Evolutionary conservation across 371 early-diverging fungal genomes (phyloP), one percentile per base, ranked within the genome.

Genomic region (Massospora cicadina): DNA sequence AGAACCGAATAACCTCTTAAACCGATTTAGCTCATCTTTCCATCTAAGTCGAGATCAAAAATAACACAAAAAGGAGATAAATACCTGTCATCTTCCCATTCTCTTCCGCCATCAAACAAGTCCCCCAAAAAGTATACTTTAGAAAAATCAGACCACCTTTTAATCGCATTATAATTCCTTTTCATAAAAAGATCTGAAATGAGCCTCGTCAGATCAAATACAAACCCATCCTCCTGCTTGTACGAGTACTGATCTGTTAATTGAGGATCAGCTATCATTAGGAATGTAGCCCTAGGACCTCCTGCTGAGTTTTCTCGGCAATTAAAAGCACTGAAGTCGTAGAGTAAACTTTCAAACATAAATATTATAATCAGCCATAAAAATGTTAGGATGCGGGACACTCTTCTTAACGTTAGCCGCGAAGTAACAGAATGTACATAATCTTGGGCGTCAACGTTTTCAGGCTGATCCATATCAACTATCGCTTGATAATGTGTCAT

Each of bases 241-340:
- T 95, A 94, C 2, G 93, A 92, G 67, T 81, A 84, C 28, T 82
- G 76, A 69, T 95, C 96, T 32, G 91, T 92, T 66, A 95, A 77
- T 69, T 95, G 96, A 12, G 96, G 95, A 68, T 95, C 96, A 1
- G 87, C 90, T 29, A 95, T 71, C 10, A 95, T 17, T 23, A 54
- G 17, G 17, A 54, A 54, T 63, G 43, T 27, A 57, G n/a, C n/a
- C n/a, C n/a, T n/a, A n/a, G n/a, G n/a, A n/a, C n/a, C n/a, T n/a
- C n/a, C n/a, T n/a, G n/a, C n/a, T n/a, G n/a, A n/a, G n/a, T n/a
- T n/a, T n/a, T n/a, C n/a, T n/a, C n/a, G n/a, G n/a, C n/a, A n/a
- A n/a, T n/a, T n/a, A n/a, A n/a, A n/a, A n/a, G n/a, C n/a, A n/a
- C n/a, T n/a, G n/a, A n/a, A n/a, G n/a, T n/a, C n/a, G n/a, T n/a